Evolutionary conservation across 768 basidiomycete genomes (phyloP).

Genomic region (Psilocybe subaeruginosa): DNA sequence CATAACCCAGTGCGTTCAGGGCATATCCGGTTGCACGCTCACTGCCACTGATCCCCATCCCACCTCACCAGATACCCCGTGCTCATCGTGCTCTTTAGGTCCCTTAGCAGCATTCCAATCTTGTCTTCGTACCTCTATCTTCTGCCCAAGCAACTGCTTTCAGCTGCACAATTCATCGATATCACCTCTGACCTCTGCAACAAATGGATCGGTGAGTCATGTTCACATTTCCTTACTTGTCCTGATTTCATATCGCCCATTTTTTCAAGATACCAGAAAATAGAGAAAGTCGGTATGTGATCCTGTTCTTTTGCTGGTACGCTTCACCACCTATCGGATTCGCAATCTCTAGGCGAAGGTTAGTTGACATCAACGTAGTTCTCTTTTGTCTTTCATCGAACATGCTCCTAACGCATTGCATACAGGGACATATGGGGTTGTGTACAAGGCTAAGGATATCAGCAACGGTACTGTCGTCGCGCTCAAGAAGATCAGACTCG

Average conservation of each 20-base stretch:
- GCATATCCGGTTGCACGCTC: conserved; percentile 13
- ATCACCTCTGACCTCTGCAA: not conserved
- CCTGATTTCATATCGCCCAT: not conserved
- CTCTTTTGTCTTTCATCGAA: not conserved
- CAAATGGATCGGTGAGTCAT: conserved; percentile 48
- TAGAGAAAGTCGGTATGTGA: conserved; percentile 96
- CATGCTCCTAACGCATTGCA: conserved; percentile 8
- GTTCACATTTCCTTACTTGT: not conserved
- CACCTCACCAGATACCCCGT: conserved; percentile 15
- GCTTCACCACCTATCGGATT: conserved; percentile 17
- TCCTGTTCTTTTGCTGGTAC: conserved; percentile 17
- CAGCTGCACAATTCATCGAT: not conserved
- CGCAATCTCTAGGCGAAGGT: conserved; percentile 51
- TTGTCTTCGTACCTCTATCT: not conserved
- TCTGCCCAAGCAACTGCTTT: not conserved
- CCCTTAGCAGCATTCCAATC: not conserved
- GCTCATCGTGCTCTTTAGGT: conserved; percentile 6
- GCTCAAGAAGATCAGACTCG: conserved; percentile 97
- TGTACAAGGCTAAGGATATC: conserved; percentile 93
- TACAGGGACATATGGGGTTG: conserved; percentile 96
- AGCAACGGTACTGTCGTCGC: conserved; percentile 85
- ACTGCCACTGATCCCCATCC: conserved; percentile 18
- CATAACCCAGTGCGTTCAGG: conserved; percentile 18
- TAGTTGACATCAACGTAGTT: conserved; percentile 16
- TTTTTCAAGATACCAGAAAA: conserved; percentile 85